Base-by-base conservation (phyloP, 805 yeast species). In the Scheffersomyces amazonensis region DNA sequence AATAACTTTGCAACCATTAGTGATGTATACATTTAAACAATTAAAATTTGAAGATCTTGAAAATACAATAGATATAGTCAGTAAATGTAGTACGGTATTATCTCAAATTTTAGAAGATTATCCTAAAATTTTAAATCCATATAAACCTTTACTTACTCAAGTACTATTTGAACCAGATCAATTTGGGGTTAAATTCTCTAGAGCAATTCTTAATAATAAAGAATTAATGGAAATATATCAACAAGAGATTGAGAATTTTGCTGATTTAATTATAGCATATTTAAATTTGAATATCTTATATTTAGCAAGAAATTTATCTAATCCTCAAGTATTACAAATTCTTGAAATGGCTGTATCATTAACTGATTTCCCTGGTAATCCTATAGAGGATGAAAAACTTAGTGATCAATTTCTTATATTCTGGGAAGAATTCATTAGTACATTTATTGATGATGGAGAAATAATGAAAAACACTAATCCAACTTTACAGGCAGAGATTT, bases 361-460 rank as follows among this genome's bases (percentile, higher is more conserved):
- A 35, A 77, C 89, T 0, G 69, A 73, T 41, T 71, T 73, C 36
- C 80, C 81, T 1, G 77, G 82, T 2, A 43, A 57, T 5, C 83
- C 93, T 0, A 67, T 80, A 2, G 48, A 66, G 1, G 84, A 83
- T 27, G 95, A 85, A 54, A 55, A 59, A 12, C 64, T 81, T 6
- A 64, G 70, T 35, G 73, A 66, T 15, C 60, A 62, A 40, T 70
- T 84, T 51, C 66, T 81, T 7, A 75, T 77, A 23, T 82, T 85
- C 51, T 86, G 95, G 95, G 70, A 75, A 34, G 81, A 80, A 37
- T 59, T 83, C 22, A 74, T 80, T 5, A 88, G 82, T 40, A 63
- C 71, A 1, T 77, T 75, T 44, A 56, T 66, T 27, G 78, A 71
- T 47, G 82, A 79, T 43, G 61, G 60, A 23, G 76, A 71, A 47